These are phyloP conservation scores for Sugiyamaella floridensis DNA, from an alignment of 805 yeast species.

Conservation along the genomic window DNA sequence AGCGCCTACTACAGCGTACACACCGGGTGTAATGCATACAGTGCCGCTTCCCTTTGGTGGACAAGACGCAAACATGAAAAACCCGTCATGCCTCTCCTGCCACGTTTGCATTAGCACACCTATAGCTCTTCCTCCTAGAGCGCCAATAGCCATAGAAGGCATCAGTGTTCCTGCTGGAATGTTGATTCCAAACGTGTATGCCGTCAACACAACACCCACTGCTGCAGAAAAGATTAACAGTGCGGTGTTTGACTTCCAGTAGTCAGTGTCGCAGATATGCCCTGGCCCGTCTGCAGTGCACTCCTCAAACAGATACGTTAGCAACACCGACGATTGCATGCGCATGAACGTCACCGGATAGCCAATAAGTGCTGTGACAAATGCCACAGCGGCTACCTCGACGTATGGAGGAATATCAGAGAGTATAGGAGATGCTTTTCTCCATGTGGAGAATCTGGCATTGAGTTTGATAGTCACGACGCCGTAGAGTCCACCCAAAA, in stretches of 20 bases:
- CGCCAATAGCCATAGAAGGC: constrained; percentile 96
- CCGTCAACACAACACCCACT: constrained; percentile 53
- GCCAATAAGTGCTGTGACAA: constrained; percentile 47
- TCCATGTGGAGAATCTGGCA: constrained; percentile 32
- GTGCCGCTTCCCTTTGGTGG: constrained; percentile 33
- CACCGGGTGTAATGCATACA: constrained; percentile 71
- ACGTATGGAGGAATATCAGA: constrained; percentile 27
- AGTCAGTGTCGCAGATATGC: constrained; percentile 22
- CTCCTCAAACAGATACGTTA: constrained; percentile 63
- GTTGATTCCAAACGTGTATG: constrained; percentile 61
- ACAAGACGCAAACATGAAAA: constrained; percentile 33
- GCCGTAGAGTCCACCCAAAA: constrained; percentile 64
- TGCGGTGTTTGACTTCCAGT: constrained; percentile 19
- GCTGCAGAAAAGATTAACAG: constrained; percentile 36
- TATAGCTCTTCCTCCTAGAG: constrained; percentile 82
- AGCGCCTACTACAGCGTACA: constrained; percentile 84
- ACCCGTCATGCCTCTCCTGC: constrained; percentile 28
- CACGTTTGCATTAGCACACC: constrained; percentile 62
- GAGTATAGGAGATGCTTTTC: constrained; percentile 8
- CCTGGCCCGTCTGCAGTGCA: constrained; percentile 38
- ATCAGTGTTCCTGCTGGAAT: constrained; percentile 96
- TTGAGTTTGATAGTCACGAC: constrained; percentile 45
- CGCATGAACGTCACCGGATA: constrained; percentile 51
- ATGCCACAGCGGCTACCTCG: constrained; percentile 45
- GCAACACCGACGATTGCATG: constrained; percentile 47